These are phyloP conservation scores for Orbilia ellipsospora DNA, from an alignment of 2,329 filamentous ascomycete species.

Conservation along the genomic window DNA sequence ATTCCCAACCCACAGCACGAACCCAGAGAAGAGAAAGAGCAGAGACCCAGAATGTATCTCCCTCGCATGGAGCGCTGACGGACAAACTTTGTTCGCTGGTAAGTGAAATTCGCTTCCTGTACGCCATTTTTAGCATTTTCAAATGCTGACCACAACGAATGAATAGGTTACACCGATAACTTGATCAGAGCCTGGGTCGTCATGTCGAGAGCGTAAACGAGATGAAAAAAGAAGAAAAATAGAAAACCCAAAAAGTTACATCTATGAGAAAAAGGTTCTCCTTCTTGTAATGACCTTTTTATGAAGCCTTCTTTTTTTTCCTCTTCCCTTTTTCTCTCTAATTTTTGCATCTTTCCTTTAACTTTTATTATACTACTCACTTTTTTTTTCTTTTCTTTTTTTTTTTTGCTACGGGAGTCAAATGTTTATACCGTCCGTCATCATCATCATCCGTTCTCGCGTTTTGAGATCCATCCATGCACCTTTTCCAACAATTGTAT, in stretches of 20 bases:
- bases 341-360: slow-evolving; percentile 9
- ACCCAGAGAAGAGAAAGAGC: slow-evolving; percentile 79
- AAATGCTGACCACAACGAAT: background rate
- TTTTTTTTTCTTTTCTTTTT: slow-evolving; percentile 20
- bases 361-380: slow-evolving; percentile 10
- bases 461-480: slow-evolving; percentile 24
- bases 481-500: slow-evolving; percentile 40
- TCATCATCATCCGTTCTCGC: slow-evolving; percentile 25
- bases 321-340: slow-evolving; percentile 2
- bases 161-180: slow-evolving; percentile 90
- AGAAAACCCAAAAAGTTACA: slow-evolving; percentile 59
- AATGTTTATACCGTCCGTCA: slow-evolving; percentile 42
- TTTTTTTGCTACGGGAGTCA: slow-evolving; percentile 51
- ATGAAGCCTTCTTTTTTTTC: background rate
- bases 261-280: slow-evolving; percentile 58
- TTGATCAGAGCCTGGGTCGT: slow-evolving; percentile 98
- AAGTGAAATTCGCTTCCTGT: slow-evolving; percentile 10
- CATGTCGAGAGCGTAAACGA: slow-evolving; percentile 84
- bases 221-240: slow-evolving; percentile 29
- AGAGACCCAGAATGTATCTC: slow-evolving; percentile 97
- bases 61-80: slow-evolving; percentile 97
- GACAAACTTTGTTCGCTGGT: slow-evolving; percentile 98
- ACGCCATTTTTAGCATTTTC: background rate
- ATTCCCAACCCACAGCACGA: slow-evolving; percentile 82
- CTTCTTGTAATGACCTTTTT: slow-evolving; percentile 47